Percentiles rank a stretch among this genome's conserved stretches.
phyloP scores from a whole-genome alignment of 805 yeast species.

The Saturnispora ahearnii region DNA sequence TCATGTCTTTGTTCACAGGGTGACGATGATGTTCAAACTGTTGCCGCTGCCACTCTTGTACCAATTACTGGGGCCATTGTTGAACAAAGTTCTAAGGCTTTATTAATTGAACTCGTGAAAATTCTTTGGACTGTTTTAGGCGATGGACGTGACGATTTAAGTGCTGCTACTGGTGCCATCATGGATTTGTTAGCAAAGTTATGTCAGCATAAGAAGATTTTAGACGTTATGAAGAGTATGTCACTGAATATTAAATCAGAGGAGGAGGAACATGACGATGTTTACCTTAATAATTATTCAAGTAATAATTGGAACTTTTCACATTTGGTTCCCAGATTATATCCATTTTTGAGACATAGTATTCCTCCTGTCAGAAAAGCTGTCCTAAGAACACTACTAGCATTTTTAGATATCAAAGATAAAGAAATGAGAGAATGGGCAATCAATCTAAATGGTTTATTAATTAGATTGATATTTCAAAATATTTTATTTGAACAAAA shows the following conservation, averaged over 20 bases:
- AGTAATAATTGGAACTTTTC: constrained; percentile 41
- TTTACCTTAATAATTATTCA: constrained; percentile 22
- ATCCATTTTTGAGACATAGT: constrained; percentile 90
- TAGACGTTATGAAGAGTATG: constrained; percentile 57
- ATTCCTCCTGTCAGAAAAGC: constrained; percentile 86
- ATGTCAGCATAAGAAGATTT: constrained; percentile 72
- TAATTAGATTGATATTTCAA: constrained; percentile 72
- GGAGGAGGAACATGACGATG: constrained; percentile 27
- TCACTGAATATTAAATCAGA: constrained; percentile 30
- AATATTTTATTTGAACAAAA: constrained; percentile 87
- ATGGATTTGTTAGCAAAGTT: constrained; percentile 88
- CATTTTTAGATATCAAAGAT: constrained; percentile 55
- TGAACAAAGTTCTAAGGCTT: constrained; percentile 29
- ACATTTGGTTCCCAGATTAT: constrained; percentile 76
- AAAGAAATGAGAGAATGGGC: constrained; percentile 56
- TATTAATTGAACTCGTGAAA: constrained; percentile 41
- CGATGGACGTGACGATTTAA: constrained; percentile 80
- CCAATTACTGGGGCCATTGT: constrained; percentile 54
- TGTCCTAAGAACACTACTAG: constrained; percentile 68
- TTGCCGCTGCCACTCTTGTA: constrained; percentile 84
- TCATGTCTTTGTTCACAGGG: constrained; percentile 92
- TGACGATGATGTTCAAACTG: constrained; percentile 97
- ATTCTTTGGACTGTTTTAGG: constrained; percentile 90
- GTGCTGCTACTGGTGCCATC: constrained; percentile 91
- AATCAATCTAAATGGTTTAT: constrained; percentile 40